Evolutionary conservation across 2,329 filamentous ascomycete genomes (phyloP), one percentile per base, ranked within the genome.

Genomic region (Periconia sp.): DNA sequence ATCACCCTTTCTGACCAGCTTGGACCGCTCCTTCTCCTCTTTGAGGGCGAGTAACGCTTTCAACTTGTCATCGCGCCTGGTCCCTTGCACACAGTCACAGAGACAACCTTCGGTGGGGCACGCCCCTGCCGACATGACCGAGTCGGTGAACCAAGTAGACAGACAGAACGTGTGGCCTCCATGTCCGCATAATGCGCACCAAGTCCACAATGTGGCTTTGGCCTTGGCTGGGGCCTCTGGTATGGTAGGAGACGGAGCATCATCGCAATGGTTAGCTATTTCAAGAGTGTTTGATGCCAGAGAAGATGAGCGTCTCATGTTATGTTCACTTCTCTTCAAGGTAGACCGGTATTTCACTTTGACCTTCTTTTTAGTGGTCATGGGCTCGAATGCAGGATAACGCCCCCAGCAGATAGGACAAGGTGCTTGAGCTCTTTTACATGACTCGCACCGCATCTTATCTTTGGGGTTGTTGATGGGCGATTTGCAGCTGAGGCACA

Each of bases 171-270:
- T 72, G 63, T 88, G 85, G 2, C 81, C 83, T 40, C 81, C 79
- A 60, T 88, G 85, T 3, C 83, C 82, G 66, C 85, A 88, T 13
- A 80, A 74, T 61, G 84, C 76, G 66, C 85, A 88, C 74, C 79
- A 81, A 6, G 80, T 78, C 78, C 80, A 85, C 18, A 84, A 74
- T 7, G 63, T 66, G 41, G 71, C 61, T 45, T 63, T 57, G 52
- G 68, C 58, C 56, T 52, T 65, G n/a, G 35, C 61, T 58, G 56
- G 61, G 11, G 47, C 58, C 47, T 53, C 63, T 45, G 56, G 71
- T 31, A 51, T 53, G 30, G 49, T 63, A 53, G 60, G 71, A 54
- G 56, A 72, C 17, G 54, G 46, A 6, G 23, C 54, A 43, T 57
- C 53, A 13, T 60, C 54, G 27, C 48, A 69, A 55, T 20, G 59